Conservation (phyloP, 768 basidiomycete species). For the Amanita pseudoporphyria region DNA sequence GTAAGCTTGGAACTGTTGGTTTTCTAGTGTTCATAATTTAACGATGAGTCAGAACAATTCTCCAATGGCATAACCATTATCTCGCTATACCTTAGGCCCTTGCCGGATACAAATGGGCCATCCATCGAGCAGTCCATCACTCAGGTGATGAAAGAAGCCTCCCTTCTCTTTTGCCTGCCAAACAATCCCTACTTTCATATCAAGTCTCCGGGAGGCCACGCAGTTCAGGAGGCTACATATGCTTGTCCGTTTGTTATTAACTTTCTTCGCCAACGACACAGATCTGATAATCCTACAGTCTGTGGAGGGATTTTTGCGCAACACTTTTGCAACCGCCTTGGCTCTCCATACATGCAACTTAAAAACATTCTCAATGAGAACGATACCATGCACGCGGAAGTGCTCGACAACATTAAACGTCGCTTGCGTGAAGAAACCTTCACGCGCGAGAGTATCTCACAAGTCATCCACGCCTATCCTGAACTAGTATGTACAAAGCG, state of each 20-base stretch:
- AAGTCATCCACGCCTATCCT: slow-evolving; percentile 80
- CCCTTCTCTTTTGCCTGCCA: slow-evolving; percentile 84
- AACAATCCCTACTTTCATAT: slow-evolving; percentile 87
- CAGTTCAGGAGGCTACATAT: slow-evolving; percentile 96
- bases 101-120: slow-evolving; percentile 66
- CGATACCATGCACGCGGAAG: slow-evolving; percentile 85
- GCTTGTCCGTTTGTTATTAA: slow-evolving; percentile 46
- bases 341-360: slow-evolving; percentile 82
- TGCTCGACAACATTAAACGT: slow-evolving; percentile 90
- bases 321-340: slow-evolving; percentile 95
- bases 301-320: slow-evolving; percentile 98
- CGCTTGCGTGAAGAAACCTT: slow-evolving; percentile 98
- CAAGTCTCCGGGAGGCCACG: slow-evolving; percentile 55
- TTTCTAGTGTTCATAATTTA: neutral
- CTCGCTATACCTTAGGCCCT: slow-evolving; percentile 88
- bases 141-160: slow-evolving; percentile 96
- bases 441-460: slow-evolving; percentile 87
- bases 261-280: neutral
- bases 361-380: slow-evolving; percentile 87
- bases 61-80: slow-evolving; percentile 94
- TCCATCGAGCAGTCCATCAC: slow-evolving; percentile 98
- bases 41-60: slow-evolving; percentile 80
- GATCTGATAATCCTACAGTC: slow-evolving; percentile 40
- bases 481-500: slow-evolving; percentile 56
- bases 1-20: slow-evolving; percentile 25